Conservation (phyloP, 345 rosid species). For the Xanthoceras sorbifolium region DNA sequence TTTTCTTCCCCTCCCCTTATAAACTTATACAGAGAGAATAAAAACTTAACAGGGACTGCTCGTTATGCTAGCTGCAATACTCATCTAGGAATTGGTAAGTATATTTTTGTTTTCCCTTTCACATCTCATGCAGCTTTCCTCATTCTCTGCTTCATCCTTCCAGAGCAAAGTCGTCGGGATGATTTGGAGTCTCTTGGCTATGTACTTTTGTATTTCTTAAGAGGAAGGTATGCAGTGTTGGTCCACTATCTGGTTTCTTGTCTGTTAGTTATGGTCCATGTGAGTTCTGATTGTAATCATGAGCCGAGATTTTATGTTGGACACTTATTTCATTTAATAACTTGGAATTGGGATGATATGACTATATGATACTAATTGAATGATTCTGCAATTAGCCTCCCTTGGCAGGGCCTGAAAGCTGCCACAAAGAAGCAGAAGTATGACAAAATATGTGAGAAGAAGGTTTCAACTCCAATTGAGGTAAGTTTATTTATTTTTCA, state of each 20-base stretch:
- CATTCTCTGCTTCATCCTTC: conserved; percentile 3
- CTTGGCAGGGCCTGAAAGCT: conserved; percentile 95
- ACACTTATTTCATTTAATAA: not conserved
- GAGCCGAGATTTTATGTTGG: conserved; percentile 6
- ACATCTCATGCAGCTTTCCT: not conserved
- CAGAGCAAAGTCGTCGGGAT: conserved; percentile 61
- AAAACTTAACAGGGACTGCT: conserved; percentile 62
- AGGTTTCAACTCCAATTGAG: conserved; percentile 92
- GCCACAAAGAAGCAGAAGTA: conserved; percentile 90
- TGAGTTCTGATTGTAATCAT: not conserved
- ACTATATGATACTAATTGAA: conserved; percentile 3
- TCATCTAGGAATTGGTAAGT: conserved; percentile 60
- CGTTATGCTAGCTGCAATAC: conserved; percentile 66
- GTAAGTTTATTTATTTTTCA: conserved; percentile 31
- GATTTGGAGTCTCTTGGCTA: conserved; percentile 65
- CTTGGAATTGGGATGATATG: not conserved
- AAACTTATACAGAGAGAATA: conserved; percentile 46
- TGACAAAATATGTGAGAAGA: conserved; percentile 88
- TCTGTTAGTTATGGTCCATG: not conserved
- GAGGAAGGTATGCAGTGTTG: conserved; percentile 47
- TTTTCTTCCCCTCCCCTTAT: not conserved
- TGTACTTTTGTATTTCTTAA: conserved; percentile 49
- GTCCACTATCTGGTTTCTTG: not conserved
- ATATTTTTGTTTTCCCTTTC: not conserved
- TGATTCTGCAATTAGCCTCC: conserved; percentile 56